Evolutionary conservation across 345 rosid genomes (phyloP), one percentile per base, ranked within the genome.

Genomic region (Eucalyptus decipiens): DNA sequence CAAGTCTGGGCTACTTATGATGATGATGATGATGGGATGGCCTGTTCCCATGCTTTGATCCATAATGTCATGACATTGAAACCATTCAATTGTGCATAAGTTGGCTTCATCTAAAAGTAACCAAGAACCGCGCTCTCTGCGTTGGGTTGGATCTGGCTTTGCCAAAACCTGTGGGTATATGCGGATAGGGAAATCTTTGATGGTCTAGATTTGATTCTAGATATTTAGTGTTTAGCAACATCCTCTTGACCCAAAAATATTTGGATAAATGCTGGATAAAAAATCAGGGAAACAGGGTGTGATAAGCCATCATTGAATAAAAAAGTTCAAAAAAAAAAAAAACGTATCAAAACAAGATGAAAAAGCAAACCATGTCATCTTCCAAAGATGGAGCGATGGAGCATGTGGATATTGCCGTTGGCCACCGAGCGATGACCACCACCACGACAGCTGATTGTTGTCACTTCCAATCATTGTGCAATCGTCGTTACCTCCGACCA

Each of bases 91-190:
- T 95, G 92, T 88, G 65, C 72, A 91, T 96, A 65, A 92, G 95
- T 88, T 95, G 98, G 96, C 95, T 96, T 47, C 93, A 90, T 76
- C 95, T 19, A 92, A 92, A 89, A 93, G 90, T 90, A 94, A 94
- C 81, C 50, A 51, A 10, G 94, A 96, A 69, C 87, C 94, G 40
- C 91, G 91, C 81, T 92, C 94, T 18, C 9, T 94, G 86, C 91
- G 90, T 80, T 94, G 97, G 96, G 89, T 95, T 88, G 91, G 89
- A 54, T 93, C 94, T n/a, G 94, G 94, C 80, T 94, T 94, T 87
- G 91, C 13, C 62, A 56, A 56, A 11, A 7, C 62, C 62, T 56
- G 6, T 56, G 6, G 62, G 62, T 4, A 56, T 56, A 9, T 56
- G 28, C 14, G 3, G 30, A 56, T 56, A 24, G 62, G 30, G 30